Base-by-base conservation (phyloP, 169 alveolate genomes). In the Sarcocystis neurona region DNA sequence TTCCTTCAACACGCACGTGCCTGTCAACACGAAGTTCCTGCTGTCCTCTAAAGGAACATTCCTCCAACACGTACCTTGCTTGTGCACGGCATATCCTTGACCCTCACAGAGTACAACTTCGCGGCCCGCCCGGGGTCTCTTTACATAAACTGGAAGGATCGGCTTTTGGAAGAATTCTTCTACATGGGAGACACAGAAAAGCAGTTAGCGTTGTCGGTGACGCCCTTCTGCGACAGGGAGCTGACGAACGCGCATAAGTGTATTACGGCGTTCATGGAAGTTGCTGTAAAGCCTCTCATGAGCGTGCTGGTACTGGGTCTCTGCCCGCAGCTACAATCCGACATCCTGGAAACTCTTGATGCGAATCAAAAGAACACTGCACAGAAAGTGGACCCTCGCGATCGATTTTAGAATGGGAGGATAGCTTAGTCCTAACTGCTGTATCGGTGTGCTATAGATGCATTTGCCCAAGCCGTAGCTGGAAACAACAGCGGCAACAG, bases 111-210 rank as follows among this genome's bases (percentile, higher is more conserved):
- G 87, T 75, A 91, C 41, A 92, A 94, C 88, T 95, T 95, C 84
- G 93, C 95, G 39, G 93, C 95, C 34, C 90, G 96, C 74, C 84
- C 90, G 23, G 89, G 93, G 50, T 79, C 94, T 37, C 89, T 91
- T 4, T 96, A 94, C 90, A 66, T 90, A 58, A 92, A 92, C 79
- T 96, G 97, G 97, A 95, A 93, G 89, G 97, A 94, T 37, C 68
- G 78, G 50, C 88, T 96, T 92, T 91, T 93, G 87, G 96, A 94
- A 48, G 97, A 96, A 91, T 94, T 93, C 91, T 94, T 90, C 91
- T 60, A 89, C 41, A 93, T 94, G 92, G 97, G 97, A n/a, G 96
- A 94, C 79, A 93, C 94, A 92, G 97, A 96, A 88, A 95, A 94
- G 88, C 92, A 89, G n/a, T 88, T 94, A 46, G 95, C 93, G n/a